Conservation (phyloP, 2,329 filamentous ascomycete genomes). For the Fusarium penzigii region DNA sequence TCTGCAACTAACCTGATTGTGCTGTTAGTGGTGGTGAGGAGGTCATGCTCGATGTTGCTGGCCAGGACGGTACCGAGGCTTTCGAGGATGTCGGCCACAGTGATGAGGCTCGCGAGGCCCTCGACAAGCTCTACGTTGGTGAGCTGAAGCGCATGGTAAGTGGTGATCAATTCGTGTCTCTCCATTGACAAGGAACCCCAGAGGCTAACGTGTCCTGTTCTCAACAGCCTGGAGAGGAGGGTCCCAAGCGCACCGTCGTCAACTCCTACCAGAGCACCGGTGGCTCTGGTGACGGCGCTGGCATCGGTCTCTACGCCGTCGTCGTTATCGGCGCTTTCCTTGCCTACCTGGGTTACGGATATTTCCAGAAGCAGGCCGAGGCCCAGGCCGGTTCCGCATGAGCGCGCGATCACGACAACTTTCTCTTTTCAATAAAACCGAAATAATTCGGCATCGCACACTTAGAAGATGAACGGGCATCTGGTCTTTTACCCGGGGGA, state of each 20-base stretch:
- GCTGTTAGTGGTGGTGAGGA: conserved; percentile 86
- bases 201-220: conserved; percentile 25
- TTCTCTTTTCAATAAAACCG: no score
- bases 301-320: conserved; percentile 79
- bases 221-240: conserved; percentile 73
- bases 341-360: conserved; percentile 84
- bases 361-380: conserved; percentile 63
- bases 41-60: conserved; percentile 92
- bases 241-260: conserved; percentile 56
- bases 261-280: conserved; percentile 51
- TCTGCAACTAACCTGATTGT: conserved; percentile 17
- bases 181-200: neutral
- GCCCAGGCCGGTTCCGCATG: conserved; percentile 26
- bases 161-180: neutral
- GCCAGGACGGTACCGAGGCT: conserved; percentile 94
- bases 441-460: conserved; percentile 11
- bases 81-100: conserved; percentile 99
- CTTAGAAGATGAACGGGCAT: conserved; percentile 3
- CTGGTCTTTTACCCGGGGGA: conserved; percentile 6
- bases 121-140: conserved; percentile 75
- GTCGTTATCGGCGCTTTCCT: conserved; percentile 74
- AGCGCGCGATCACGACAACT: conserved; percentile 19
- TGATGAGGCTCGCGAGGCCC: conserved; percentile 95
- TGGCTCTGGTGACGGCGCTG: conserved; percentile 58
- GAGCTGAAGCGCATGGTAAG: conserved; percentile 78